Percentiles rank a stretch among this genome's conserved stretches.
phyloP scores from a whole-genome alignment of 176 grass and related monocot genomes.

The Panicum miliaceum region DNA sequence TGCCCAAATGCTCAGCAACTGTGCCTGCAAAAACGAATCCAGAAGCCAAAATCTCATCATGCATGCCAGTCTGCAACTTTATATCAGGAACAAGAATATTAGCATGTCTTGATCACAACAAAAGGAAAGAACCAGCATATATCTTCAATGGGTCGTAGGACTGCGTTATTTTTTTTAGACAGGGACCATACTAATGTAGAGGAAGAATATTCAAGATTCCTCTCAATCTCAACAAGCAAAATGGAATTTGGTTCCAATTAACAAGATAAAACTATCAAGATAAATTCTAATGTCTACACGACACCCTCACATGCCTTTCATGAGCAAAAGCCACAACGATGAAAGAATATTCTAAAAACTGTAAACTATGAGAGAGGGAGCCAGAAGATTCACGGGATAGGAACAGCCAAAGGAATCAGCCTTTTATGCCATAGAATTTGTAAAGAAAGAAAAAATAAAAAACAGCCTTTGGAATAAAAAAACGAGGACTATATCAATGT shows the following conservation, averaged over 20 bases:
- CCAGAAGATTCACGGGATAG: slow-evolving; percentile 3
- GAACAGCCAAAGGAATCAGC: background rate
- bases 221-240: slow-evolving; percentile 32
- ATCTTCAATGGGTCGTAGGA: slow-evolving; percentile 24
- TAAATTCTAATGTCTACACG: background rate
- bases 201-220: slow-evolving; percentile 28
- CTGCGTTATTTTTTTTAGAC: slow-evolving; percentile 18
- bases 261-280: background rate
- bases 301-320: background rate
- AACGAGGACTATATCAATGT: background rate
- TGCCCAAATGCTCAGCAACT: slow-evolving; percentile 15
- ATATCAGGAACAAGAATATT: slow-evolving; percentile 46
- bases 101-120: slow-evolving; percentile 27
- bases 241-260: slow-evolving; percentile 30
- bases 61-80: slow-evolving; percentile 2
- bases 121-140: slow-evolving; percentile 36
- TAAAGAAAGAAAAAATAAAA: background rate
- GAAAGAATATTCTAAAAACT: background rate
- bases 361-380: background rate
- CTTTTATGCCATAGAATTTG: background rate
- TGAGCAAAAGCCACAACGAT: background rate
- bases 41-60: background rate
- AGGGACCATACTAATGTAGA: background rate
- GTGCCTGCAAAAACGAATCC: slow-evolving; percentile 28
- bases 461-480: background rate